Conservation (phyloP, 2,329 filamentous ascomycete species). For the Metarhizium guizhouense region DNA sequence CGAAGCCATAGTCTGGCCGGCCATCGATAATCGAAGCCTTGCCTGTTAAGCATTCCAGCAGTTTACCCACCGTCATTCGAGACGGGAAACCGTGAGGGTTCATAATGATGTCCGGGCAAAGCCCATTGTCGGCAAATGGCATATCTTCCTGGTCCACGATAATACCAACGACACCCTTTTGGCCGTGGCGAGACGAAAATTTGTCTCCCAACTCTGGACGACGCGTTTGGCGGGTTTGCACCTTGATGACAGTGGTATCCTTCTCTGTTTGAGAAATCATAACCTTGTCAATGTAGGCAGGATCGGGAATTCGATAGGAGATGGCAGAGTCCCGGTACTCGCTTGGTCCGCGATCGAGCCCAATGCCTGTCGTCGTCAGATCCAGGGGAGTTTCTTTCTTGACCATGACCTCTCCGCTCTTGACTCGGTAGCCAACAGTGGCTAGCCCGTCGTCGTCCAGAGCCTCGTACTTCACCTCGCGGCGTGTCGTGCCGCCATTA, state of each 20-base stretch:
- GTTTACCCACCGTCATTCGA: constrained; percentile 98
- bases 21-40: constrained; percentile 87
- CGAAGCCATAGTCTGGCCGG: constrained; percentile 74
- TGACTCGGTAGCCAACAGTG: constrained; percentile 72
- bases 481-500: constrained; percentile 48
- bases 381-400: constrained; percentile 84
- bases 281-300: constrained; percentile 90
- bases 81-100: constrained; percentile 99
- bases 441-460: constrained; percentile 84
- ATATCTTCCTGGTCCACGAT: constrained; percentile 96
- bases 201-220: constrained; percentile 95
- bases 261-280: constrained; percentile 85
- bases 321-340: constrained; percentile 60
- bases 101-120: constrained; percentile 99
- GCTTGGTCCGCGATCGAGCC: constrained; percentile 53
- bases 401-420: constrained; percentile 75
- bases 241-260: constrained; percentile 81
- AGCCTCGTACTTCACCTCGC: constrained; percentile 59
- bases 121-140: constrained; percentile 84
- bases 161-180: constrained; percentile 95
- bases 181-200: constrained; percentile 95
- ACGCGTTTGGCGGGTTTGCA: constrained; percentile 92
- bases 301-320: constrained; percentile 76
- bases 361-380: constrained; percentile 62
- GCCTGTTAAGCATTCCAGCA: constrained; percentile 88